Evolutionary conservation across 2,329 filamentous ascomycete species (phyloP).

Genomic region (Xylariaceae sp.): DNA sequence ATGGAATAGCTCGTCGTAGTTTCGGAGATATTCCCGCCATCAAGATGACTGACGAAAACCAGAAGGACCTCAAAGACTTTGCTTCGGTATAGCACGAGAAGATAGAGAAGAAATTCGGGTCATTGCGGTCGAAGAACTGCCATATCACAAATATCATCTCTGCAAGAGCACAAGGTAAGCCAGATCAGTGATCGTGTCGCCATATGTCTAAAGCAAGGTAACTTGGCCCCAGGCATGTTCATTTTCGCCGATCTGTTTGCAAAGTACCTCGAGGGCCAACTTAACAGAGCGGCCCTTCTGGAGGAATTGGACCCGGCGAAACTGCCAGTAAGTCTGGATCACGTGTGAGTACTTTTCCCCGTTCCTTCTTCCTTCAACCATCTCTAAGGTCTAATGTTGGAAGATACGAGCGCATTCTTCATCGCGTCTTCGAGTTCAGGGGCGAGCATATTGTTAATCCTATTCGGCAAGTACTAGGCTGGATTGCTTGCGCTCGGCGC

Average conservation of each 20-base stretch:
- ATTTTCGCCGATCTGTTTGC: slow-evolving; percentile 42
- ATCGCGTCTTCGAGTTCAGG: slow-evolving; percentile 29
- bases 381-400: not conserved
- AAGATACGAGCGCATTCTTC: slow-evolving; percentile 39
- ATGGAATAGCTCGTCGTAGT: slow-evolving; percentile 40
- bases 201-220: not conserved
- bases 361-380: too few relatives aligned
- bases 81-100: slow-evolving; percentile 31
- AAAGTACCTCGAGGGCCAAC: slow-evolving; percentile 33
- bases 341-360: slow-evolving; percentile 25
- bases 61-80: slow-evolving; percentile 42
- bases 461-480: slow-evolving; percentile 41
- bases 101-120: slow-evolving; percentile 36
- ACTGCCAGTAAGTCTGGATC: slow-evolving; percentile 31
- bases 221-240: slow-evolving; percentile 37
- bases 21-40: slow-evolving; percentile 35
- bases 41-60: slow-evolving; percentile 38
- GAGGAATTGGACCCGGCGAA: slow-evolving; percentile 31
- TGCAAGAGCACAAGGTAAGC: slow-evolving; percentile 32
- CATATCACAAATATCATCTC: slow-evolving; percentile 32
- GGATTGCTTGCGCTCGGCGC: slow-evolving; percentile 44
- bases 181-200: not conserved
- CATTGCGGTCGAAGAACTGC: slow-evolving; percentile 17
- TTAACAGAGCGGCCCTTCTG: slow-evolving; percentile 29
- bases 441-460: slow-evolving; percentile 13